Evolutionary conservation across 768 basidiomycete species (phyloP).

Genomic region (Mycena venus): DNA sequence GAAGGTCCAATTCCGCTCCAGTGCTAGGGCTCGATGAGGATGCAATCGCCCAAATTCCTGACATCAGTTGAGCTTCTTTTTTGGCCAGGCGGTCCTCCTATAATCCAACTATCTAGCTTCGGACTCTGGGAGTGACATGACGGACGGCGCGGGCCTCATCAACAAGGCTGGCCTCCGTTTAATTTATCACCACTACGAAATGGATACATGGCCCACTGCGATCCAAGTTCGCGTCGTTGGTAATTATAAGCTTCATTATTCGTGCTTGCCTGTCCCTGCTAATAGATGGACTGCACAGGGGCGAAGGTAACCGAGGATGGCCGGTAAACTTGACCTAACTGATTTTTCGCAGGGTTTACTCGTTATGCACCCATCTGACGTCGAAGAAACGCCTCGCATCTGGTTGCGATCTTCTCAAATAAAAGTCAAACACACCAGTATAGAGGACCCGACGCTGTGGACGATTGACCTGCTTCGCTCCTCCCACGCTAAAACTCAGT

Average conservation of each 20-base stretch:
- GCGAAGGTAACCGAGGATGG: conserved; percentile 20
- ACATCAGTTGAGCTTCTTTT: conserved; percentile 42
- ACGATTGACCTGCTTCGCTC: conserved; percentile 66
- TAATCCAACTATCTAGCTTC: conserved; percentile 38
- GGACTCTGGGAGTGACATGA: conserved; percentile 50
- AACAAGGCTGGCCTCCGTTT: conserved; percentile 46
- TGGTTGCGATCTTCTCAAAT: conserved; percentile 51
- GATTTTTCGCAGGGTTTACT: conserved; percentile 40
- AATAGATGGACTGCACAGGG: not conserved
- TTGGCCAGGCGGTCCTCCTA: not conserved
- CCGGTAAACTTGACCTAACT: not conserved
- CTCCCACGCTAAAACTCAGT: conserved; percentile 60
- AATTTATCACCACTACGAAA: conserved; percentile 44
- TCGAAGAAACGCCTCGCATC: conserved; percentile 41
- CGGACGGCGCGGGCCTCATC: conserved; percentile 55
- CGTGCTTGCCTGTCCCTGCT: not conserved
- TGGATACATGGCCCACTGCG: conserved; percentile 51
- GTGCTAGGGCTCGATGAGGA: conserved; percentile 47
- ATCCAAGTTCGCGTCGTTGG: conserved; percentile 55
- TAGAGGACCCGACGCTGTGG: conserved; percentile 55
- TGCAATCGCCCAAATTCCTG: conserved; percentile 48
- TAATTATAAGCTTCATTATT: conserved; percentile 3
- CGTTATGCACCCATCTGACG: conserved; percentile 44
- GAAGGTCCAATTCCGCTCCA: conserved; percentile 65
- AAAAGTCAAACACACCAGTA: conserved; percentile 49